A percentile compares a stretch with the other conserved stretches of the same genome.
These are phyloP conservation scores for Fusarium brevicatenulatum DNA, from an alignment of 2,329 filamentous ascomycete genomes.

Conservation along the genomic window DNA sequence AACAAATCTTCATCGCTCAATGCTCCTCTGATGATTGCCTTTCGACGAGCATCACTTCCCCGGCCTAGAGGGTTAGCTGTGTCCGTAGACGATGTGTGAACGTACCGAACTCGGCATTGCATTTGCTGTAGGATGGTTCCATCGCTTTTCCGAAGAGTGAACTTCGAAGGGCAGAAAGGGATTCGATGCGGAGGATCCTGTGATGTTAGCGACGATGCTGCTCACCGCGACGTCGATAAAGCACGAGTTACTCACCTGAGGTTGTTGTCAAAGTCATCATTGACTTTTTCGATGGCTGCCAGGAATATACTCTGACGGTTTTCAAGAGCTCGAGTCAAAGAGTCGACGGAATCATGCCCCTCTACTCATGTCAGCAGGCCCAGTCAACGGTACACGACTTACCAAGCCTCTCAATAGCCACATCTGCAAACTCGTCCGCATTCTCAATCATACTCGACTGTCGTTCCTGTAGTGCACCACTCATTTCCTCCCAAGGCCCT, in stretches of 20 bases:
- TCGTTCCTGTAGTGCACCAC: neutral
- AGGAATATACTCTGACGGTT: conserved; percentile 45
- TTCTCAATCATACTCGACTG: neutral
- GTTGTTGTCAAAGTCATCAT: conserved; percentile 37
- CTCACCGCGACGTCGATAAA: neutral
- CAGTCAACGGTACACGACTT: neutral
- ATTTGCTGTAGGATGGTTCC: conserved; percentile 48
- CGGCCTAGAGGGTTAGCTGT: conserved; percentile 38
- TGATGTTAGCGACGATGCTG: neutral
- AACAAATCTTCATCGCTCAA: conserved; percentile 47
- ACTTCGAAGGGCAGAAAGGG: conserved; percentile 50
- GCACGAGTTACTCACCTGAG: conserved; percentile 22
- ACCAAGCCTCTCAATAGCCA: conserved; percentile 32
- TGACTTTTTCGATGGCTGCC: conserved; percentile 42
- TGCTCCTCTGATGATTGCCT: conserved; percentile 46
- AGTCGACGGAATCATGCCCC: neutral
- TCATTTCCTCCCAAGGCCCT: conserved; percentile 47
- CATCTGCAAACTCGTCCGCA: neutral
- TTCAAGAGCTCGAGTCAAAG: conserved; percentile 42
- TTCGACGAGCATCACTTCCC: conserved; percentile 49
- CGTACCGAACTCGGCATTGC: conserved; percentile 49
- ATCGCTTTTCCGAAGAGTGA: conserved; percentile 52
- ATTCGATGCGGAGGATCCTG: conserved; percentile 49
- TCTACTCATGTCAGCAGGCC: neutral
- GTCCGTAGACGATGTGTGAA: accelerated